phyloP scores from a whole-genome alignment of 208 protist species.

The Phytomonas francai region DNA sequence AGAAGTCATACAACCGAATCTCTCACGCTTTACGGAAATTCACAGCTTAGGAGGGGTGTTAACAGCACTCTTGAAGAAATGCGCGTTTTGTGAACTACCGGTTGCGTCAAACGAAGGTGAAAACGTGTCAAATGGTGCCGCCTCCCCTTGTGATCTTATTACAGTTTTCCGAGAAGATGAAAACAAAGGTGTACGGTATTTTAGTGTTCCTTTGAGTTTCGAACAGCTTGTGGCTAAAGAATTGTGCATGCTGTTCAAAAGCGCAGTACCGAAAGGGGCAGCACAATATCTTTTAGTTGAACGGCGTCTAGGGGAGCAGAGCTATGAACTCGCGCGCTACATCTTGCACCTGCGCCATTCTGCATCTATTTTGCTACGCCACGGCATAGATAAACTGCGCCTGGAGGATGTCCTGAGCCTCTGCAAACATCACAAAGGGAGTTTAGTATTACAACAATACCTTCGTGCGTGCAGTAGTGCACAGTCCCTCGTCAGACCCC shows the following conservation, averaged over 20 bases:
- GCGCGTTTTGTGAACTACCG: constrained; percentile 37
- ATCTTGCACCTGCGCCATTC: constrained; percentile 60
- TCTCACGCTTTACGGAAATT: constrained; percentile 35
- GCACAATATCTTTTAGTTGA: constrained; percentile 70
- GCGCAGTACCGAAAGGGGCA: constrained; percentile 31
- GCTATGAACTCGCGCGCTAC: constrained; percentile 60
- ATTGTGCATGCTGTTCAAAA: constrained; percentile 29
- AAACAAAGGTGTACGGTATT: constrained; percentile 46
- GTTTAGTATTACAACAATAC: constrained; percentile 75
- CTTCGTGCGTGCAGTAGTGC: constrained; percentile 21
- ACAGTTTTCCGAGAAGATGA: constrained; percentile 33
- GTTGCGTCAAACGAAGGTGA: constrained; percentile 5
- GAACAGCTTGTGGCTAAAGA: constrained; percentile 37
- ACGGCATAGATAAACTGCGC: constrained; percentile 64
- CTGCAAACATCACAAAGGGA: constrained; percentile 41
- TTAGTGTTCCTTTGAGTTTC: constrained; percentile 33
- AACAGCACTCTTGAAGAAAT: constrained; percentile 55
- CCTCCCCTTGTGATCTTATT: constrained; percentile 47
- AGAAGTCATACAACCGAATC: constrained; percentile 27
- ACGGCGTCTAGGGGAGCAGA: constrained; percentile 32
- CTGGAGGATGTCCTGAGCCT: constrained; percentile 49
- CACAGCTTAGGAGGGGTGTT: constrained; percentile 40
- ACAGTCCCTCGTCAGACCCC: constrained; percentile 11
- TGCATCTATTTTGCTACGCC: constrained; percentile 44
- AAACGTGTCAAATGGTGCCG: constrained; percentile 12